Evolutionary conservation across 129 eudicot genomes (phyloP).

Genomic region (Flaveria bidentis): DNA sequence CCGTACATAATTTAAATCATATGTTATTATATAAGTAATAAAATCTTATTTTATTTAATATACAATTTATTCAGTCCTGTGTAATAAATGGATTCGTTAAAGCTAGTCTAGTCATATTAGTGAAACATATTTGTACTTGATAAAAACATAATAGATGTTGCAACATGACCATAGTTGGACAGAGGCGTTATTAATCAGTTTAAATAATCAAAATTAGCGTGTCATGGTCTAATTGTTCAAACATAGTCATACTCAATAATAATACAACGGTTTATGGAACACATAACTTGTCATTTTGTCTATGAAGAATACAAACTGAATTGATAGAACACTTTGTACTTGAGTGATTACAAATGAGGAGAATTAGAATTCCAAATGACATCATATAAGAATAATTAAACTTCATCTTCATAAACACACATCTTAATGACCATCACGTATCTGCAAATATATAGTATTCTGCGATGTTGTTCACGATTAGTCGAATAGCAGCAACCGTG

Average conservation of each 20-base stretch:
- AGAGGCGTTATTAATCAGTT: not conserved
- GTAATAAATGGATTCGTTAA: too few relatives aligned
- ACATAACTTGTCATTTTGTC: not conserved
- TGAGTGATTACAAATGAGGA: not conserved
- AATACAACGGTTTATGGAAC: not conserved
- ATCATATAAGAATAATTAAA: not conserved
- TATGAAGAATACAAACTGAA: not conserved
- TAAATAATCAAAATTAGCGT: not conserved
- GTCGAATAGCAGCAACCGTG: conserved; percentile 49
- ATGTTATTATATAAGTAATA: too few relatives aligned
- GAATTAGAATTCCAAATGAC: not conserved
- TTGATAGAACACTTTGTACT: not conserved
- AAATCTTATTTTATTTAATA: too few relatives aligned
- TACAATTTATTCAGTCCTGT: too few relatives aligned
- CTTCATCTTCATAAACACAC: not conserved
- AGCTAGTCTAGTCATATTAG: too few relatives aligned
- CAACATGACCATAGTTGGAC: not conserved
- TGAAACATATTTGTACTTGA: too few relatives aligned
- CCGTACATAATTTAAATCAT: too few relatives aligned
- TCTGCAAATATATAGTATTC: conserved; percentile 54
- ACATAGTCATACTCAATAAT: not conserved
- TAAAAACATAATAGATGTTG: too few relatives aligned
- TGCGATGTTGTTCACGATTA: conserved; percentile 42
- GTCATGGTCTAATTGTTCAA: not conserved
- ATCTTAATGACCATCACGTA: conserved; percentile 24